These are phyloP conservation scores for Schizochytrium sp. DNA, from an alignment of 108 stramenopile genomes.

Conservation along the genomic window DNA sequence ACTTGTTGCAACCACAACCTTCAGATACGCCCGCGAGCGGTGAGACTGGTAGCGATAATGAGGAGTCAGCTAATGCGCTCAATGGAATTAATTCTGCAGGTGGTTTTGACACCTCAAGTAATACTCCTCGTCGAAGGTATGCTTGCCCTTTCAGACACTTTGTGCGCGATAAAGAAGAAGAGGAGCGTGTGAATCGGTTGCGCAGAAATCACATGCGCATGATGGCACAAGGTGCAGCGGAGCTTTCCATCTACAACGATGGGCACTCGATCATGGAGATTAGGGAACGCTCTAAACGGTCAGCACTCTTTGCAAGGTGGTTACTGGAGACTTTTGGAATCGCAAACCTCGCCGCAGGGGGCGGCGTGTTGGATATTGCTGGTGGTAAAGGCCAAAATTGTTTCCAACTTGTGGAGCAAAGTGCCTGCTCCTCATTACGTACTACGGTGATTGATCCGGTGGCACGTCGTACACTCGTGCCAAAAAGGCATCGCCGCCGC, in stretches of 20 bases:
- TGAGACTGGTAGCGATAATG: not conserved
- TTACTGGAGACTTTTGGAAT: constrained; percentile 48
- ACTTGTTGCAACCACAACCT: not conserved
- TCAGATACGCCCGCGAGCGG: not conserved
- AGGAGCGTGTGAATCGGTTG: constrained; percentile 42
- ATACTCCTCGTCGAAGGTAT: not conserved
- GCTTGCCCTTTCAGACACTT: constrained; percentile 31
- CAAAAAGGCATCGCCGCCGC: not conserved
- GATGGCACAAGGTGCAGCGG: not conserved
- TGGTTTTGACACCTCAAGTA: not conserved
- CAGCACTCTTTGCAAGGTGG: constrained; percentile 13
- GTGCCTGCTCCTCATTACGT: not conserved
- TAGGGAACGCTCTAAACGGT: not conserved
- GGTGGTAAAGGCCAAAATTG: constrained; percentile 60
- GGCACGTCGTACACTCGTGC: not conserved
- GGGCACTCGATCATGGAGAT: constrained; percentile 30
- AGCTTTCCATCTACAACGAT: constrained; percentile 20
- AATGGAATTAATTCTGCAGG: not conserved
- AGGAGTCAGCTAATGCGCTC: not conserved
- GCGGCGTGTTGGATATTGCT: constrained; percentile 28
- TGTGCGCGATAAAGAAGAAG: constrained; percentile 33
- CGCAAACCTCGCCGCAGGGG: not conserved
- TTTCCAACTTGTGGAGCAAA: not conserved
- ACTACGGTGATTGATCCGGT: constrained; percentile 42
- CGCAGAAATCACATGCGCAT: constrained; percentile 5